Base-by-base conservation (phyloP, 164 flowering plant species). In the Sextonia rubra region DNA sequence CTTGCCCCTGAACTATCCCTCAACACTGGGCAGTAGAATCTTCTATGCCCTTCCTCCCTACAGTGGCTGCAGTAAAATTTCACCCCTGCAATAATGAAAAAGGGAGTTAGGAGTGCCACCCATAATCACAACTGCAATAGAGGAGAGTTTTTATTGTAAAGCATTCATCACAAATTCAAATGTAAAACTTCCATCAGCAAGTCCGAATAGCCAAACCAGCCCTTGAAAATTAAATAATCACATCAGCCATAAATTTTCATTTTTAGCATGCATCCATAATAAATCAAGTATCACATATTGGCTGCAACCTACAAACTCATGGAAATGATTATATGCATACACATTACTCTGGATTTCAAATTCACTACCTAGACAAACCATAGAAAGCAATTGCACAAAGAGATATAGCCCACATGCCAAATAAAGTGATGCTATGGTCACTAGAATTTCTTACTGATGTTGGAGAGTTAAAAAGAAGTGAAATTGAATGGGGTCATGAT, bases 41-140 rank as follows among this genome's bases (percentile, higher is more conserved):
- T 86, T 76, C 97, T 84, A 68, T 94, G 97, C 4, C 99, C 97
- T 79, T 94, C 92, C 37, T 75, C 82, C 63, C 99, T 94, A 79
- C 99, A 94, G 73, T 84, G 82, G 73, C 75, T 65, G 83, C 97
- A 94, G 83, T 76, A 87, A 77, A 85, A 92, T 76, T 81, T 87
- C 12, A 83, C 83, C 24, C 95, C 98, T 92, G 91, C 69, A 76
- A 56, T 60, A 73, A 0, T 30, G 44, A 27, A 1, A 1, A 32
- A 17, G 49, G 58, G n/a, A 4, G n/a, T 52, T 20, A 52, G n/a
- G 58, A 52, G 58, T 52, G 44, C 44, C 44, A 37, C 44, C 44
- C 11, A 2, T 37, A 37, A 9, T 7, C 44, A 37, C 44, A 37
- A 37, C 44, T 37, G 44, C 44, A 37, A 37, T 37, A 9, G 1